Percentiles rank a stretch among this genome's conserved stretches.
These are phyloP conservation scores for Gynostemma pentaphyllum DNA, from an alignment of 306 rosid species.

Conservation along the genomic window DNA sequence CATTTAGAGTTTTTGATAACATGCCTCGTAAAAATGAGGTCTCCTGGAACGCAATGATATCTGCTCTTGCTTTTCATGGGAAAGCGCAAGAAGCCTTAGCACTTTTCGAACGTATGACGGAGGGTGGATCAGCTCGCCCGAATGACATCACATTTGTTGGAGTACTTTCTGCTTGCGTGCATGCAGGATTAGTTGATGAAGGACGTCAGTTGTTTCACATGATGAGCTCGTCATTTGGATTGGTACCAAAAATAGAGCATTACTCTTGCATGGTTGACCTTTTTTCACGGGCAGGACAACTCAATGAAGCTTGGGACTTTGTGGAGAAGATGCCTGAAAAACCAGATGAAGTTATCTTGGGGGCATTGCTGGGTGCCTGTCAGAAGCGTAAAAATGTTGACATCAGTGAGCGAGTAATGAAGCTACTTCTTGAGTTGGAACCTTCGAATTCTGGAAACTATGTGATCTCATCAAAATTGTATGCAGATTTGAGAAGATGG, in stretches of 20 bases:
- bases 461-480: slow-evolving; percentile 68
- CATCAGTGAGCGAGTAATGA: slow-evolving; percentile 51
- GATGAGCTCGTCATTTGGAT: slow-evolving; percentile 57
- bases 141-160: slow-evolving; percentile 82
- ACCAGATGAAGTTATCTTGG: slow-evolving; percentile 68
- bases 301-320: slow-evolving; percentile 77
- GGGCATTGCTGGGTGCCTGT: slow-evolving; percentile 87
- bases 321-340: slow-evolving; percentile 76
- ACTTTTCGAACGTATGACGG: slow-evolving; percentile 59
- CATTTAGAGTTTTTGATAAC: slow-evolving; percentile 48
- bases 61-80: slow-evolving; percentile 93
- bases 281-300: slow-evolving; percentile 70
- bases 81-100: slow-evolving; percentile 60
- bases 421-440: slow-evolving; percentile 64
- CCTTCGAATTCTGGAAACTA: slow-evolving; percentile 87
- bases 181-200: slow-evolving; percentile 63
- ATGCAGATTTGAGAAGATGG: slow-evolving; percentile 54
- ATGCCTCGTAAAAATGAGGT: slow-evolving; percentile 80
- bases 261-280: slow-evolving; percentile 93
- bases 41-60: slow-evolving; percentile 93
- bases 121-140: slow-evolving; percentile 44
- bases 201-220: slow-evolving; percentile 54
- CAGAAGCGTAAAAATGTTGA: slow-evolving; percentile 50
- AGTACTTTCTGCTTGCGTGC: slow-evolving; percentile 92
- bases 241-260: slow-evolving; percentile 84